Base-by-base conservation (phyloP, 2,329 filamentous ascomycete species). In the Thelonectria olida region DNA sequence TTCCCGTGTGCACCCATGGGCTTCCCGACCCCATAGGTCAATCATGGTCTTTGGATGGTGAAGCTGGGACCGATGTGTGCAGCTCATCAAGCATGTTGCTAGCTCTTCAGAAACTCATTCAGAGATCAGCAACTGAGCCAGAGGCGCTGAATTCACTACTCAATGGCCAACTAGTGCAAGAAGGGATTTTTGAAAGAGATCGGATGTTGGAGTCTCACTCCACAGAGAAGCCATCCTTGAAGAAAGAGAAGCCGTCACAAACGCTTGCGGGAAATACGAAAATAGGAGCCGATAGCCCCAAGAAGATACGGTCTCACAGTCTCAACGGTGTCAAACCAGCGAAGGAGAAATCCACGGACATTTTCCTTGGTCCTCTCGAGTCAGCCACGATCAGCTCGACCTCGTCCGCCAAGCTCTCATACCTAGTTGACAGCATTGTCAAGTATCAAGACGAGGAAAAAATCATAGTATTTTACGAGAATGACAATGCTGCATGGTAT, bases 391-490 rank as follows among this genome's bases (percentile, higher is more conserved):
- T 97, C 19, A 79, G 91, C n/a, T 93, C 92, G 4, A 97, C 94
- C 0, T 87, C 89, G 0, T 97, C 94, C 0, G 88, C 92, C 0
- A 98, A 98, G 75, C 82, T 97, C 3, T 94, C 91, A 3, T 97
- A 97, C 71, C 81, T 97, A 6, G 80, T 97, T 17, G 90, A 93
- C 54, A 84, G 87, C 28, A 88, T 97, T 12, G 76, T 89, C 5
- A 81, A 85, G 53, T 82, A 94, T 63, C 87, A 96, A 54, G 76
- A 82, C 1, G 78, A 84, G 0, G 93, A 97, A 71, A 97, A 97
- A 76, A 96, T 96, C 4, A 87, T 97, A 53, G 85, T 97, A 9
- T 98, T 98, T 75, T 97, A 97, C 74, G 93, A 97, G 62, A 90
- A 91, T 28, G 91, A 96, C 62, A 95, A 97, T 68, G 85, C 91